A percentile compares a stretch with the other conserved stretches of the same genome.
phyloP scores from a whole-genome alignment of 2,329 filamentous ascomycete species.

The Immersiporthe knoxdaviesiana region DNA sequence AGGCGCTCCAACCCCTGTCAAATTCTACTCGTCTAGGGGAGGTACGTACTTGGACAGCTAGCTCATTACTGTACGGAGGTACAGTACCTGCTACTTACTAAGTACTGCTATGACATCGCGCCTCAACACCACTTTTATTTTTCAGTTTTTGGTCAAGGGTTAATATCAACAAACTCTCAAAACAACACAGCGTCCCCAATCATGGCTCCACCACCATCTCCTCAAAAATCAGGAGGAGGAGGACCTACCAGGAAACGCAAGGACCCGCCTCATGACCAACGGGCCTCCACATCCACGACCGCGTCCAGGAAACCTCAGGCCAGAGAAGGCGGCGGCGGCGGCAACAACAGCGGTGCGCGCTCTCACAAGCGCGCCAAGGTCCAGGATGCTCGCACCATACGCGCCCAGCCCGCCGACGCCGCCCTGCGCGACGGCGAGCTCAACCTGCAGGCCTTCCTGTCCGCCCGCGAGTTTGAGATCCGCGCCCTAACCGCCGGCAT shows the following conservation, averaged over 20 bases:
- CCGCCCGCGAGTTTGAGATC: slow-evolving; percentile 87
- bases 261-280: slow-evolving; percentile 20
- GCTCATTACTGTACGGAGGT: not conserved
- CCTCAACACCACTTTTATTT: not conserved
- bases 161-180: not conserved
- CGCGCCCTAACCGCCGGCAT: slow-evolving; percentile 82
- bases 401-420: slow-evolving; percentile 53
- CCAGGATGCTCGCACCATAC: slow-evolving; percentile 53
- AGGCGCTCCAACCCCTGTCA: not conserved
- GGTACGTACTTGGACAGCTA: not conserved
- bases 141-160: not conserved
- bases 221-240: slow-evolving; percentile 13
- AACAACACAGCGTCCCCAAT: not conserved
- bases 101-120: slow-evolving; percentile 4
- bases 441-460: slow-evolving; percentile 82
- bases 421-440: slow-evolving; percentile 74
- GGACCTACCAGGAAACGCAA: slow-evolving; percentile 33
- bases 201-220: slow-evolving; percentile 33
- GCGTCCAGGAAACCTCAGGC: not conserved
- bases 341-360: slow-evolving; percentile 34
- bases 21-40: not conserved
- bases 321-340: slow-evolving; percentile 34
- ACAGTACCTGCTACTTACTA: too few species aligned
- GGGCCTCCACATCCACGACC: not conserved
- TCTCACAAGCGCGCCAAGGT: slow-evolving; percentile 51